Percentiles rank a stretch among this genome's conserved stretches.
Conservation (phyloP, 768 basidiomycete species). For the Mrakia hoshinonis region DNA sequence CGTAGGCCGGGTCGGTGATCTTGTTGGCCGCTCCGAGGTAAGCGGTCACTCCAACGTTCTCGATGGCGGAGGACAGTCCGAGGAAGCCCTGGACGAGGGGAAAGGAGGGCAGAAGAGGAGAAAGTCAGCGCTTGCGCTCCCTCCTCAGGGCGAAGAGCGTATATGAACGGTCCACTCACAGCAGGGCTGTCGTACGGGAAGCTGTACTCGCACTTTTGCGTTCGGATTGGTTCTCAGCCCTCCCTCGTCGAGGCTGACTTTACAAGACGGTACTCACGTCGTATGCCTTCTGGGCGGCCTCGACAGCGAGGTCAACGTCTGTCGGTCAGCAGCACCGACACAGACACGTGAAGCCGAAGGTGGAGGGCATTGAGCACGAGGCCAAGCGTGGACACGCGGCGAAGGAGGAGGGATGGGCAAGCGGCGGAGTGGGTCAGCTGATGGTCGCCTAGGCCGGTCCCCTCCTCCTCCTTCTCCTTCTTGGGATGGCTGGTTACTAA, state of each 20-base stretch:
- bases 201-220: constrained; percentile 52
- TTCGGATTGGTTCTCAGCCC: too few species aligned
- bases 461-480: background rate
- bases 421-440: background rate
- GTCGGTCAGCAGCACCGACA: background rate
- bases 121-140: too few species aligned
- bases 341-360: background rate
- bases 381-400: too few species aligned
- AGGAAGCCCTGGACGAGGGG: too few species aligned
- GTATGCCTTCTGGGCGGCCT: constrained; percentile 25
- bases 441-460: background rate
- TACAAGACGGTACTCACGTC: background rate
- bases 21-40: constrained; percentile 49
- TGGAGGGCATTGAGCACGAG: background rate
- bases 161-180: too few species aligned
- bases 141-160: too few species aligned
- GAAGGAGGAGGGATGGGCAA: too few species aligned
- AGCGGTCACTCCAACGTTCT: constrained; percentile 51
- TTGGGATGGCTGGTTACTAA: background rate
- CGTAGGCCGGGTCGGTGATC: constrained; percentile 22
- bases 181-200: constrained; percentile 42
- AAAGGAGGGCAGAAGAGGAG: too few species aligned
- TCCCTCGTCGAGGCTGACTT: background rate
- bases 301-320: constrained; percentile 29
- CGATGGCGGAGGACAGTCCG: constrained; percentile 49